Percentiles rank a stretch among this genome's conserved stretches.
phyloP scores from a whole-genome alignment of 345 rosid species.

The Arabidopsis suecica region DNA sequence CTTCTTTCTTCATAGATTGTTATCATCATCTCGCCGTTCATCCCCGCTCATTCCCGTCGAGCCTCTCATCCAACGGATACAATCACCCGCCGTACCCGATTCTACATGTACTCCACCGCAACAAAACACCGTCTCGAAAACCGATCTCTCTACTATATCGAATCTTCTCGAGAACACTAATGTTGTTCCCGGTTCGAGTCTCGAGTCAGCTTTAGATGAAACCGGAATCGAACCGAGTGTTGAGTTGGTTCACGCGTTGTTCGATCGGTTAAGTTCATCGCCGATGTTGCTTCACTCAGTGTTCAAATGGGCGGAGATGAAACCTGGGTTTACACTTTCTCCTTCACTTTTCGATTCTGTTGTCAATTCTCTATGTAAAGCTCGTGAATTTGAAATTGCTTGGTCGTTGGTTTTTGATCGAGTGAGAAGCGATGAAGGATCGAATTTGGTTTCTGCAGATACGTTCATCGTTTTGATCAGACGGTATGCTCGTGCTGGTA shows the following conservation, averaged over 20 bases:
- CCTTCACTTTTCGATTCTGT: conserved; percentile 54
- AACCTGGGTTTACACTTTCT: conserved; percentile 57
- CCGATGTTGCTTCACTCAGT: conserved; percentile 65
- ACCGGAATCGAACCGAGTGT: conserved; percentile 61
- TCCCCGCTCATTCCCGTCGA: conserved; percentile 44
- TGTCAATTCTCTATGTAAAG: conserved; percentile 63
- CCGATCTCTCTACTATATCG: conserved; percentile 56
- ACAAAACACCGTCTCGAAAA: conserved; percentile 39
- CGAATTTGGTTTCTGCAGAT: conserved; percentile 62
- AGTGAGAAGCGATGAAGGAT: conserved; percentile 41
- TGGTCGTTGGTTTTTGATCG: conserved; percentile 73
- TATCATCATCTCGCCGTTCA: conserved; percentile 47
- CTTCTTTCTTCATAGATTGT: conserved; percentile 27
- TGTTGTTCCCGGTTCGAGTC: conserved; percentile 50
- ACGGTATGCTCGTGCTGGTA: conserved; percentile 88
- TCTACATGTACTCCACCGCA: conserved; percentile 34
- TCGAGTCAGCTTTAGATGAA: conserved; percentile 59
- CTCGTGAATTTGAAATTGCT: conserved; percentile 71
- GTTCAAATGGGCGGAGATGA: conserved; percentile 79
- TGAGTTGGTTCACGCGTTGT: conserved; percentile 54
- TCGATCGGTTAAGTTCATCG: conserved; percentile 67
- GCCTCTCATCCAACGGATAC: conserved; percentile 50
- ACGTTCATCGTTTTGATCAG: conserved; percentile 72
- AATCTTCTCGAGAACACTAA: conserved; percentile 56
- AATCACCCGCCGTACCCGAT: conserved; percentile 36